Base-by-base conservation (phyloP, 345 rosid genomes). In the Draba incana region DNA sequence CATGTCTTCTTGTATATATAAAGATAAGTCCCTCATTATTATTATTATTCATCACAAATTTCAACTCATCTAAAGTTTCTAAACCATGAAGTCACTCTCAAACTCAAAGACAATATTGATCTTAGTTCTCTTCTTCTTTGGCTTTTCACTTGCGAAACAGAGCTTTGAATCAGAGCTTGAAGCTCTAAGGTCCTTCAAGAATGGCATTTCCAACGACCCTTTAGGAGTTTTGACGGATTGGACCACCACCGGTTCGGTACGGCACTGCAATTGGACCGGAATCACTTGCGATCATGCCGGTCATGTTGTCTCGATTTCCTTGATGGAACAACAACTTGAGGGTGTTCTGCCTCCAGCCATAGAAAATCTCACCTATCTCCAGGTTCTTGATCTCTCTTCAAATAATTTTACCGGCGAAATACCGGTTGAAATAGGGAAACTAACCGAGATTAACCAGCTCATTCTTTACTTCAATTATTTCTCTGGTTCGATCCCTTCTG, bases 201-300 rank as follows among this genome's bases (percentile, higher is more conserved):
- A 69, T 46, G 75, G 75, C 43, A 69, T 86, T 64, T 77, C 79
- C 6, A 28, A 37, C 13, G 96, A 92, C 67, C 88, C 98, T n/a
- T 75, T 81, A n/a, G 84, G 75, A 49, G 82, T 70, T 3, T 80
- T 92, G 8, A 80, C 84, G 9, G 81, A 80, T 42, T 89, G 98
- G 98, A 67, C 43, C 44, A 66, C 25, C 27, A 81, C 77, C 4
- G 78, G 68, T 51, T 70, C 77, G 60, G 68, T n/a, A 41, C 91
- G 54, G 27, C 89, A 86, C 72, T 89, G 98, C 82, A 86, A 81
- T 60, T 89, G 98, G 98, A 77, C 92, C 4, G 96, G 95, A 9
- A 75, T 92, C 76, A 71, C 80, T 38, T 89, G 95, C 12, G 88
- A 84, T 28, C 59, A 73, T 44, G 75, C 81, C 38, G 67, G 78